Evolutionary conservation across 345 rosid species (phyloP), one percentile per base, ranked within the genome.

Genomic region (Syzygium jambos): DNA sequence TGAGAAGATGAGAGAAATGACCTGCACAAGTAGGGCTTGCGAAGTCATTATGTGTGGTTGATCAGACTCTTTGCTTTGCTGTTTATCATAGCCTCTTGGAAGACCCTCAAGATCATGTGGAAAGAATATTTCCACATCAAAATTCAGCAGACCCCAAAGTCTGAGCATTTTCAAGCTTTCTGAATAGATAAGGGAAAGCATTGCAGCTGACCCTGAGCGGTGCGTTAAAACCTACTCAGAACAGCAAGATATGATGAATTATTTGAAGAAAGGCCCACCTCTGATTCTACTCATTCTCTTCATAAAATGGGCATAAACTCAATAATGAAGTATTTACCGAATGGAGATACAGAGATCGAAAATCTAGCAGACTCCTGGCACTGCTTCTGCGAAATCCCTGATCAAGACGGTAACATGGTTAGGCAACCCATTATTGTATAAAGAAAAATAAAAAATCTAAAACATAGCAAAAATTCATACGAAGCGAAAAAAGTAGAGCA

Each of bases 111-210:
- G 86, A 88, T 93, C 94, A 86, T 84, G 93, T 56, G 97, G 97
- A 46, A 88, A 95, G 68, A 87, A 94, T 61, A 93, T 92, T 88
- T 95, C 97, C 19, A 91, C 94, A 86, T 94, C 95, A 88, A 95
- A 95, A 85, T 92, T 91, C 89, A 95, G 80, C 68, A 94, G 89
- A 51, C 93, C 90, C 94, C 94, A 90, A 54, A 93, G 53, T 22
- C 95, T 93, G 55, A 95, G 93, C 95, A 92, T 91, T 89, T 95
- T 95, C 87, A 95, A 87, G 77, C 93, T 89, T 91, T 94, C 96
- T 11, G 95, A 90, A 90, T 92, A 93, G 83, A 95, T 88, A 78
- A 94, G 90, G 3, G 93, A 91, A 46, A 95, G 94, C 92, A 95
- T 91, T 53, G 88, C 89, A 34, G 96, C 92, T 52, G 97, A 93